Evolutionary conservation across 1,284 basidiomycete genomes (phyloP).

Genomic region (Neolentinus lepideus): DNA sequence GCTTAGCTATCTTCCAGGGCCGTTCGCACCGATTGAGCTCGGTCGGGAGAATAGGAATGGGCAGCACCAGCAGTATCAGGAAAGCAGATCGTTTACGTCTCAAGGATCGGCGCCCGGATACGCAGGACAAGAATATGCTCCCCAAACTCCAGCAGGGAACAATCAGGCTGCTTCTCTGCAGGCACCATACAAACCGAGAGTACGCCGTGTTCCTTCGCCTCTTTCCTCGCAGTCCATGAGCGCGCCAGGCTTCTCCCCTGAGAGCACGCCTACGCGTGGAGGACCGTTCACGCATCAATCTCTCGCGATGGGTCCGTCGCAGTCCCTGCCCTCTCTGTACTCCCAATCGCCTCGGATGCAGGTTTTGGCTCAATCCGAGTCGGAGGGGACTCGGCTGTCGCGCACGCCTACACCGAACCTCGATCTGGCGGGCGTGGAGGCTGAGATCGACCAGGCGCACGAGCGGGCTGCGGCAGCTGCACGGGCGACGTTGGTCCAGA

Average conservation of each 20-base stretch:
- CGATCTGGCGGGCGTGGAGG: slow-evolving; percentile 64
- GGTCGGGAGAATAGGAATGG: slow-evolving; percentile 33
- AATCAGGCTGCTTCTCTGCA: slow-evolving; percentile 33
- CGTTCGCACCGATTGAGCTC: slow-evolving; percentile 55
- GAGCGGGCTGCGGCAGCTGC: slow-evolving; percentile 60
- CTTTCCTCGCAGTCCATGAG: slow-evolving; percentile 12
- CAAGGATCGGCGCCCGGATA: not conserved
- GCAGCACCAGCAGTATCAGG: slow-evolving; percentile 16
- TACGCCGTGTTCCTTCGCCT: slow-evolving; percentile 39
- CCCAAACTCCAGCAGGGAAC: slow-evolving; percentile 8
- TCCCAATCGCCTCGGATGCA: slow-evolving; percentile 37
- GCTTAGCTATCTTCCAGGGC: slow-evolving; percentile 50
- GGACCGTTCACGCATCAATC: slow-evolving; percentile 34
- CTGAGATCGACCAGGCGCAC: slow-evolving; percentile 75
- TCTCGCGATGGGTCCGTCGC: slow-evolving; percentile 32
- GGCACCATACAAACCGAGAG: slow-evolving; percentile 68
- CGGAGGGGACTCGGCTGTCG: slow-evolving; percentile 33
- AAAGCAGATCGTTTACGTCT: too few relatives aligned
- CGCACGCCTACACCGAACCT: slow-evolving; percentile 64
- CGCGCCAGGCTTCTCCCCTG: slow-evolving; percentile 24
- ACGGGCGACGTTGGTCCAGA: slow-evolving; percentile 71
- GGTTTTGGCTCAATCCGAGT: slow-evolving; percentile 17
- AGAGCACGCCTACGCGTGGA: slow-evolving; percentile 10
- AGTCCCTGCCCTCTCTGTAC: slow-evolving; percentile 18
- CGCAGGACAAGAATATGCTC: not conserved